Percentiles rank a stretch among this genome's conserved stretches.
These are phyloP conservation scores for Diaporthe amygdali DNA, from an alignment of 2,329 filamentous ascomycete species.

Conservation along the genomic window DNA sequence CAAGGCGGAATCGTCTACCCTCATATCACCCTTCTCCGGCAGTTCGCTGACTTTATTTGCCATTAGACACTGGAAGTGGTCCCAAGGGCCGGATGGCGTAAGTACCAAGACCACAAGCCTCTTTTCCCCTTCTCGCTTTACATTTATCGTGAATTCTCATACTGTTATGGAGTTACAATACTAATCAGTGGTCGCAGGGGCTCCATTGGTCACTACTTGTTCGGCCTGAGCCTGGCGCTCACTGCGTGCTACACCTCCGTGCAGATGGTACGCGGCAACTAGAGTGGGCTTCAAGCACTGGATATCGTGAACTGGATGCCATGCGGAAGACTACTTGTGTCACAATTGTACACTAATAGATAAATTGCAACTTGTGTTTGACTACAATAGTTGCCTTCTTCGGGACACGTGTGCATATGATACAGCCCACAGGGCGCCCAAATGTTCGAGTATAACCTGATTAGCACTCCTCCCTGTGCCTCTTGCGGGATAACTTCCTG, in stretches of 20 bases:
- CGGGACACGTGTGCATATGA: background rate
- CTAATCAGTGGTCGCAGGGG: slow-evolving; percentile 36
- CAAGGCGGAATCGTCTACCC: slow-evolving; percentile 38
- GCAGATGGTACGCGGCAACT: slow-evolving; percentile 6
- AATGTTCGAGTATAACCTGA: too few species aligned
- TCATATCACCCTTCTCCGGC: background rate
- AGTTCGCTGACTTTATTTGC: background rate
- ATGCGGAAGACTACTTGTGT: background rate
- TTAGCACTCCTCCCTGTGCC: too few species aligned
- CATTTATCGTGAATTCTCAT: background rate
- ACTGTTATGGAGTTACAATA: background rate
- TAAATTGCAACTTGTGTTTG: too few species aligned
- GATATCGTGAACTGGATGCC: background rate
- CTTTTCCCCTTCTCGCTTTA: background rate
- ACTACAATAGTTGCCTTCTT: background rate
- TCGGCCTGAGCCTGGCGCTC: slow-evolving; percentile 33
- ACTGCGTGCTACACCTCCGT: background rate
- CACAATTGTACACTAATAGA: background rate
- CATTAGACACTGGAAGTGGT: background rate
- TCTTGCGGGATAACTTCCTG: too few species aligned
- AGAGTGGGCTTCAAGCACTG: background rate
- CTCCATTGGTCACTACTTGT: slow-evolving; percentile 38
- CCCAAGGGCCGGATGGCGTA: slow-evolving; percentile 20
- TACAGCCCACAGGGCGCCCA: too few species aligned
- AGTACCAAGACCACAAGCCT: background rate